Conservation (phyloP, 2,329 filamentous ascomycete species). For the Dryadomyces sulphureus region DNA sequence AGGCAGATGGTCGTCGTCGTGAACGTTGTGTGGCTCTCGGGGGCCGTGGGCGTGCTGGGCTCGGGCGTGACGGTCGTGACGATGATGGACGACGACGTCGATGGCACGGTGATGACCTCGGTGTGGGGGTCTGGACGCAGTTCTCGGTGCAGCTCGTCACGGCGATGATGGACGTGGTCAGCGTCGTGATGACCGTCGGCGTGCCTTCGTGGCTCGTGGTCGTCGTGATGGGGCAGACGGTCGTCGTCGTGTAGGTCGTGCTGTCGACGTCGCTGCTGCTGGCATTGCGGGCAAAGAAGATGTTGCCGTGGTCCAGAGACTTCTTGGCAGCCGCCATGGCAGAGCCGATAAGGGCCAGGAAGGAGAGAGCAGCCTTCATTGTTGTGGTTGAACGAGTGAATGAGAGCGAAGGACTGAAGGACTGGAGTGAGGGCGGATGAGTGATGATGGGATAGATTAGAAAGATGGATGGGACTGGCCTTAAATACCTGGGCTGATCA, state of each 20-base stretch:
- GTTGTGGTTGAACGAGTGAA: conserved; percentile 13
- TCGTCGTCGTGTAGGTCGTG: neutral
- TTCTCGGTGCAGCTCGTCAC: conserved; percentile 23
- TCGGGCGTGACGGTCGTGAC: no score
- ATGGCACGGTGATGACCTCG: conserved; percentile 16
- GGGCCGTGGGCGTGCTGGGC: no score
- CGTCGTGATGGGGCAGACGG: conserved; percentile 18
- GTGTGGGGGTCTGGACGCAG: neutral
- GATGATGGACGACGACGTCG: neutral
- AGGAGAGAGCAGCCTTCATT: conserved; percentile 18
- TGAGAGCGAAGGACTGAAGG: neutral
- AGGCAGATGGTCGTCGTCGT: conserved; percentile 18
- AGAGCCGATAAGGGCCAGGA: conserved; percentile 17
- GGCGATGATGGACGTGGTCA: conserved; percentile 29
- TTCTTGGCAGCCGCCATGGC: conserved; percentile 7
- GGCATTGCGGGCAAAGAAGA: neutral
- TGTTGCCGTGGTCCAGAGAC: neutral
- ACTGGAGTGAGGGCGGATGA: no score
- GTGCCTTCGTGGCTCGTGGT: neutral
- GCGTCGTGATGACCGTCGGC: conserved; percentile 4
- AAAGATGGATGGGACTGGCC: neutral
- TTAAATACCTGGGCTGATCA: no score
- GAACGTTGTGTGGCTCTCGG: neutral
- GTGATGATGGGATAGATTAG: neutral
- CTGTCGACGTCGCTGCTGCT: neutral